phyloP scores from a whole-genome alignment of 495 filamentous ascomycete species.

The Parachaetomium inaequale region DNA sequence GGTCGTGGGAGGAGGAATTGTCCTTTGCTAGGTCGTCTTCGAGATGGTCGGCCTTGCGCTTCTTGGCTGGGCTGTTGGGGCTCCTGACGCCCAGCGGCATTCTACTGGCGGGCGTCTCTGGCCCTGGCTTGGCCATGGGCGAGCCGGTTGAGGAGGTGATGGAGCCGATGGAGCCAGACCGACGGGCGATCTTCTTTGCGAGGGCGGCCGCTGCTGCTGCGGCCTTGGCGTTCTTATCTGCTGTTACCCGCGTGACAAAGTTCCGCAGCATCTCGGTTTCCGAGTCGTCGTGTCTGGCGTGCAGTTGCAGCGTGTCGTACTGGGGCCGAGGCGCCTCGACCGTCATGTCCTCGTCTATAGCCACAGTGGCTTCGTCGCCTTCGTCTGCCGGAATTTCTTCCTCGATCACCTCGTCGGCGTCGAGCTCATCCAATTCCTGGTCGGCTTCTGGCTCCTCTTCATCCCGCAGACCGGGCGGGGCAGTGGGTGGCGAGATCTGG shows the following conservation, averaged over 20 bases:
- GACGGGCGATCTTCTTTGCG: constrained; percentile 21
- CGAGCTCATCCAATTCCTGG: constrained; percentile 14
- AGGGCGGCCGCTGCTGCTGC: constrained; percentile 30
- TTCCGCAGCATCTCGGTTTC: constrained; percentile 46
- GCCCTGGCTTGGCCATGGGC: constrained; percentile 27
- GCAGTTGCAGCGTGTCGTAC: constrained; percentile 30
- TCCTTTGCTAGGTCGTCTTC: constrained; percentile 17
- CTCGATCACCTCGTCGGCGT: constrained; percentile 22
- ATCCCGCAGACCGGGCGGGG: not conserved
- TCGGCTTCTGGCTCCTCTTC: constrained; percentile 5
- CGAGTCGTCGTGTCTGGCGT: constrained; percentile 31
- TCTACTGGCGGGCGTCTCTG: constrained; percentile 32
- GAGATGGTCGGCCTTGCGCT: constrained; percentile 32
- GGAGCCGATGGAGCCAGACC: constrained; percentile 26
- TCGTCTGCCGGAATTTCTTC: constrained; percentile 18
- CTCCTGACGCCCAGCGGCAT: constrained; percentile 39
- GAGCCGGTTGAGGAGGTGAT: constrained; percentile 29
- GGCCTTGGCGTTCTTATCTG: constrained; percentile 41
- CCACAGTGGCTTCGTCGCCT: constrained; percentile 17
- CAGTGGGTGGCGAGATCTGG: constrained; percentile 20
- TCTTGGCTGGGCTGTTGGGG: constrained; percentile 38
- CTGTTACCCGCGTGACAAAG: constrained; percentile 45
- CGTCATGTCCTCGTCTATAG: constrained; percentile 24
- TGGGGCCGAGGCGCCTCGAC: constrained; percentile 11
- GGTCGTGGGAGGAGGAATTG: constrained; percentile 5